Base-by-base conservation (phyloP, 2,329 filamentous ascomycete genomes). In the Hypoxylon sp. region DNA sequence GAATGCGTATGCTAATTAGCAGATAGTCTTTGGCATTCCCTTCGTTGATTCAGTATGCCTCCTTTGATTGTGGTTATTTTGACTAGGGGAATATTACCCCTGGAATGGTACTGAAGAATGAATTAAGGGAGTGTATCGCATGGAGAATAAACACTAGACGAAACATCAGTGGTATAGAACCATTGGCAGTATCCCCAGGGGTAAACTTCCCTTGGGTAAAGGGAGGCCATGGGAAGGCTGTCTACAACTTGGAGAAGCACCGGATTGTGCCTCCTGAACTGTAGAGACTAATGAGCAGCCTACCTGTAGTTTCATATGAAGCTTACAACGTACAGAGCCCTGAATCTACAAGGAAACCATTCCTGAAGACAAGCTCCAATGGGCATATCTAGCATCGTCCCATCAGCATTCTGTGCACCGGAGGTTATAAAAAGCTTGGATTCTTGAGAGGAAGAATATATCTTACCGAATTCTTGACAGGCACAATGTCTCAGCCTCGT, bases 61-160 rank as follows among this genome's bases (percentile, higher is more conserved):
- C 54, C 50, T 47, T 45, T 11, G 29, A 40, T 33, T 29, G 31
- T 38, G 17, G 7, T 54, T 40, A 21, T 61, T 48, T 52, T 59
- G 51, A 61, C 53, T 35, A 11, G 31, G 38, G 41, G 13, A 35
- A 46, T 20, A 15, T 27, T 26, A 27, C 50, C 50, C 42, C 50
- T 64, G 66, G 66, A 67, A 69, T 67, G 67, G 40, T 5, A 27
- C 9, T 3, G 51, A 48, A 54, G 50, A 62, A 55, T 54, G 20
- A 42, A 24, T 35, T 48, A 15, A 41, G 3, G 31, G 31, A 17
- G 31, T 17, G n/a, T 35, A 35, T 17, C 9, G 31, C 8, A 17
- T 7, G 9, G 31, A 15, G 31, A 35, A 15, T 35, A 35, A 35
- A 35, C n/a, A 35, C 4, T 15, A 33, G 11, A 7, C 17, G 31